Evolutionary conservation across 2,329 filamentous ascomycete genomes (phyloP).

Genomic region (Nemania serpens): DNA sequence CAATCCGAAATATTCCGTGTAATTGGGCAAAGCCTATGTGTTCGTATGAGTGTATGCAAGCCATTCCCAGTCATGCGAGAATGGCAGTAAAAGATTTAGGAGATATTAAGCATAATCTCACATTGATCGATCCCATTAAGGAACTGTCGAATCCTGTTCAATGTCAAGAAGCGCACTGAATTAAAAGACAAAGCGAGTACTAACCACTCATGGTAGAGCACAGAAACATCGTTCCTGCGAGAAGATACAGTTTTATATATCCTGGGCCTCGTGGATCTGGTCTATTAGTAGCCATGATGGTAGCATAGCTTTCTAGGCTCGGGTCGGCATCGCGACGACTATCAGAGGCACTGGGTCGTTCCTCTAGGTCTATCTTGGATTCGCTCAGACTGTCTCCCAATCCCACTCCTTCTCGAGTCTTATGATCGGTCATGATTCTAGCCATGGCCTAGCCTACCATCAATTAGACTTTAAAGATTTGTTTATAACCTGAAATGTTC

Average conservation of each 20-base stretch:
- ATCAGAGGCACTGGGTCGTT: background rate
- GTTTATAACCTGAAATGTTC: too few relatives aligned
- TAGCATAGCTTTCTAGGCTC: constrained; percentile 38
- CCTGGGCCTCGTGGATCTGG: constrained; percentile 40
- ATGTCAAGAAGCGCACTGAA: background rate
- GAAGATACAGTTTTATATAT: constrained; percentile 39
- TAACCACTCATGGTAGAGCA: constrained; percentile 49
- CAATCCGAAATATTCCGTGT: constrained; percentile 47
- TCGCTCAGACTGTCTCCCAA: background rate
- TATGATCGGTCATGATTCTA: background rate
- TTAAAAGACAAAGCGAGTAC: background rate
- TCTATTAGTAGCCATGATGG: constrained; percentile 41
- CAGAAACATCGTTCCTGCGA: constrained; percentile 39
- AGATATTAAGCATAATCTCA: constrained; percentile 18
- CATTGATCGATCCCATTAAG: constrained; percentile 51
- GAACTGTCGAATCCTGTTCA: constrained; percentile 47
- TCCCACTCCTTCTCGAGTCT: background rate
- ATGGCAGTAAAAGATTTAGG: background rate
- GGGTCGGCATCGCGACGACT: constrained; percentile 22
- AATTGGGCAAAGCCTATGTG: constrained; percentile 43
- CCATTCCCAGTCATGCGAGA: too few relatives aligned
- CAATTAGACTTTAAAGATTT: background rate
- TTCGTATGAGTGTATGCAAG: background rate
- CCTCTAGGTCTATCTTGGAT: background rate
- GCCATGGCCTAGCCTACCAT: too few relatives aligned